phyloP scores from a whole-genome alignment of 805 yeast species.

The Candida saitoana region DNA sequence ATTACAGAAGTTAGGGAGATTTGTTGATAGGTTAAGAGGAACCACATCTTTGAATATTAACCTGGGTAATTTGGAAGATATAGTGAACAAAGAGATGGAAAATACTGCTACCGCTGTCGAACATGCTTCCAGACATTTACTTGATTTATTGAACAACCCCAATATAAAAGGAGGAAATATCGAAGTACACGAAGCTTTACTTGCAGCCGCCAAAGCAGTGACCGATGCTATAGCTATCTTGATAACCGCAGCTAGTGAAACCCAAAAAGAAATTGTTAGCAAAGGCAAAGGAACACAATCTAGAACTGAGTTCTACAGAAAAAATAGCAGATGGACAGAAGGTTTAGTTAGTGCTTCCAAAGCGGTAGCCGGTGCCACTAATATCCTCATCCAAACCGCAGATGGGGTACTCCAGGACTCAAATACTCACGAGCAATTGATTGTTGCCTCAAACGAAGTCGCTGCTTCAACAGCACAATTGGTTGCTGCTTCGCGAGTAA shows the following conservation, averaged over 20 bases:
- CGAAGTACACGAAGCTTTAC: constrained; percentile 71
- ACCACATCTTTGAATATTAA: constrained; percentile 24
- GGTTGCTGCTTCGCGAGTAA: constrained; percentile 87
- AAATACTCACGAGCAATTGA: constrained; percentile 76
- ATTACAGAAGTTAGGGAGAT: constrained; percentile 53
- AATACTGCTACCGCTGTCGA: constrained; percentile 68
- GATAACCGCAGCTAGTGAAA: constrained; percentile 70
- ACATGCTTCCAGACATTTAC: constrained; percentile 59
- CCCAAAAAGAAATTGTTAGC: constrained; percentile 77
- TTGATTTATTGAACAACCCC: constrained; percentile 50
- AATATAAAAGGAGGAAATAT: constrained; percentile 52
- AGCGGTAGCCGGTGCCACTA: constrained; percentile 80
- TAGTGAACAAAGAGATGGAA: constrained; percentile 70
- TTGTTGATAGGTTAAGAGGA: constrained; percentile 52
- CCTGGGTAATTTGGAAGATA: constrained; percentile 57
- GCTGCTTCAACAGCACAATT: constrained; percentile 90
- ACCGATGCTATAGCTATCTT: constrained; percentile 72
- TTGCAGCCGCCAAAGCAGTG: constrained; percentile 74
- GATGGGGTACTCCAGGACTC: constrained; percentile 67
- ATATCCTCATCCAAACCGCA: constrained; percentile 76
- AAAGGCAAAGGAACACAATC: constrained; percentile 64
- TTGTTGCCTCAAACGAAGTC: constrained; percentile 88
- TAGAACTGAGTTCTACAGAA: constrained; percentile 73
- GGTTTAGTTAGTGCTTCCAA: constrained; percentile 88
- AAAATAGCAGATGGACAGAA: constrained; percentile 90